Base-by-base conservation (phyloP, 352 stramenopile genomes). In the Phytopythium chamaehyphon region DNA sequence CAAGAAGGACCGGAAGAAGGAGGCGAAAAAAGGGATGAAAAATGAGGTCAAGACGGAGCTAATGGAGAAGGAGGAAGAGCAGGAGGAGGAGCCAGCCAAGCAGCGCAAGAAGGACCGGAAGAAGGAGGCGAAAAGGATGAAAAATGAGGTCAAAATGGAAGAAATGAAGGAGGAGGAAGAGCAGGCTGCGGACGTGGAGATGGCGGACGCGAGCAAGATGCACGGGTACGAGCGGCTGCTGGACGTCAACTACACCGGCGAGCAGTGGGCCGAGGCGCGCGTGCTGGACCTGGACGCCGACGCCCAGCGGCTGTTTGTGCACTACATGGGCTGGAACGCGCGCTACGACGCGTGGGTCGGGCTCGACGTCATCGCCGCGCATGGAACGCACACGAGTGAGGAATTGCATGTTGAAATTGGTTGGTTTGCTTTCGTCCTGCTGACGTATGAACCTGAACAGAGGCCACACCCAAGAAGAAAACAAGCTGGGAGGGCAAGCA, bases 261-360 rank as follows among this genome's bases (percentile, higher is more conserved):
- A 87, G 8, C 64, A 74, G 47, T 91, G 76, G 69, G 68, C 70
- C 8, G 77, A 89, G 55, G 81, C 75, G 35, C 78, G 78, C 36
- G 66, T 91, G 24, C 23, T 88, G 36, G 57, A 76, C 14, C 39
- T 88, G 24, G 59, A 88, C 47, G 44, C 51, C 10, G 37, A 54
- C 1, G 61, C 69, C 23, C 46, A 69, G 21, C 45, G 63, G 12
- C 51, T 83, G 19, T 87, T 74, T 23, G 69, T 89, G 40, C 81
- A 91, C 47, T 89, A 87, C 56, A 80, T 91, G 48, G 77, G 81
- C 39, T 91, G 77, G 77, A 91, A 91, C 57, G 47, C 77, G 2
- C 71, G 81, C 9, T 86, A 86, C 49, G 81, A 91, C 46, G 68
- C 64, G 43, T 91, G 81, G 81, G 55, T 88, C 10, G 19, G 56